These are phyloP conservation scores for Fonsecaea erecta DNA, from an alignment of 2,329 filamentous ascomycete species.

Conservation along the genomic window DNA sequence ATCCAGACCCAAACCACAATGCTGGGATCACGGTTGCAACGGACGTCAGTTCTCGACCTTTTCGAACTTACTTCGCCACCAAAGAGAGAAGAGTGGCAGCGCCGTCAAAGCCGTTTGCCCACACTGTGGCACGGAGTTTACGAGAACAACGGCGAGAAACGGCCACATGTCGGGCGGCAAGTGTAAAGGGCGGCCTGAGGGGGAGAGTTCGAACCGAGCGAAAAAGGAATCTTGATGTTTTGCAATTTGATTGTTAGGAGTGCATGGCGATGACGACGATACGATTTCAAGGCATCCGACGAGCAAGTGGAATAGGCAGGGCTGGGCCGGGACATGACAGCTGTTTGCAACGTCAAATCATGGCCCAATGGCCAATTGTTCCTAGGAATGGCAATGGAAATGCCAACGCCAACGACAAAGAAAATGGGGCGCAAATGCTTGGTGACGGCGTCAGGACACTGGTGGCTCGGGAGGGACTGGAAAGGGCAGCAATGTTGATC, in stretches of 20 bases:
- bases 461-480: not conserved
- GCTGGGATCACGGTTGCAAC: slow-evolving; percentile 97
- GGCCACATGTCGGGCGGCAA: slow-evolving; percentile 87
- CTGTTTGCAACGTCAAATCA: not conserved
- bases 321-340: not conserved
- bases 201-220: slow-evolving; percentile 21
- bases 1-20: slow-evolving; percentile 84
- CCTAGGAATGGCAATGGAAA: not conserved
- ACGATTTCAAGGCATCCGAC: slow-evolving; percentile 16
- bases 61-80: slow-evolving; percentile 89
- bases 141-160: slow-evolving; percentile 83
- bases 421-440: not conserved
- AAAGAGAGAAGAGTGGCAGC: slow-evolving; percentile 91
- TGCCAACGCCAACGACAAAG: not conserved
- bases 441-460: not conserved
- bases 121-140: slow-evolving; percentile 91
- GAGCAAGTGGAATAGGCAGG: slow-evolving; percentile 5
- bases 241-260: not conserved
- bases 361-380: slow-evolving; percentile 1
- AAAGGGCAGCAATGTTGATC: not conserved
- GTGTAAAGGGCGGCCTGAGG: slow-evolving; percentile 68
- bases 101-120: slow-evolving; percentile 87
- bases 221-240: slow-evolving; percentile 15
- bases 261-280: slow-evolving; percentile 18
- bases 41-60: slow-evolving; percentile 95